Percentiles rank a stretch among this genome's conserved stretches.
These are phyloP conservation scores for Fremontodendron californicum DNA, from an alignment of 345 rosid species.

Conservation along the genomic window DNA sequence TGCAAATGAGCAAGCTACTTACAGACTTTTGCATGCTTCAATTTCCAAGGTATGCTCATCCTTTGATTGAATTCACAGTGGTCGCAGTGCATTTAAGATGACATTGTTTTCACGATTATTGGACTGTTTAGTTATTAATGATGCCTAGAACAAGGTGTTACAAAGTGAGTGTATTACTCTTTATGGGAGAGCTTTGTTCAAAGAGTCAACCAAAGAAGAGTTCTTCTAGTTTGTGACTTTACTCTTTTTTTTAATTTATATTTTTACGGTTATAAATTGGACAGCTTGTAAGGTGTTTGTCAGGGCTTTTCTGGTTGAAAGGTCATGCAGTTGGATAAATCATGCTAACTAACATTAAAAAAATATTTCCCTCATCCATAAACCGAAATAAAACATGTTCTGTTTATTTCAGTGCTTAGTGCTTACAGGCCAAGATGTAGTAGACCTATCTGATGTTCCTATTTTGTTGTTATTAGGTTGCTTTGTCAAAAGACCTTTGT, in stretches of 20 bases:
- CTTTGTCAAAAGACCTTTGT: conserved; percentile 87
- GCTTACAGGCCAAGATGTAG: neutral
- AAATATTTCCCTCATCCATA: neutral
- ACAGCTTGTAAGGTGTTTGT: conserved; percentile 6
- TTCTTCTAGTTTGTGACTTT: neutral
- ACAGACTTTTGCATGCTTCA: conserved; percentile 52
- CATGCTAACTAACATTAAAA: neutral
- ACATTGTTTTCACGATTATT: neutral
- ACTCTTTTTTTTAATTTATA: neutral
- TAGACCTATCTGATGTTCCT: conserved; percentile 16
- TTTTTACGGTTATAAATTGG: neutral
- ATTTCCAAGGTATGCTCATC: conserved; percentile 48
- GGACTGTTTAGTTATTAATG: neutral
- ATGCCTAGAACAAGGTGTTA: neutral
- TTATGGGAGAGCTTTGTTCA: too few species aligned
- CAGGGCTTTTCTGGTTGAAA: conserved; percentile 6
- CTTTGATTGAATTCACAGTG: conserved; percentile 8
- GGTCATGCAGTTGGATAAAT: neutral
- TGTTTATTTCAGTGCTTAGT: neutral
- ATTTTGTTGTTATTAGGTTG: conserved; percentile 49
- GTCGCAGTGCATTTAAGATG: neutral
- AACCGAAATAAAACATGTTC: neutral
- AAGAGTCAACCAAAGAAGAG: neutral
- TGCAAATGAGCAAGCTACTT: conserved; percentile 35
- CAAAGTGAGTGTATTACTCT: neutral